Evolutionary conservation across 78 protist species (phyloP).

Genomic region (Dictyostelium firmibasis): DNA sequence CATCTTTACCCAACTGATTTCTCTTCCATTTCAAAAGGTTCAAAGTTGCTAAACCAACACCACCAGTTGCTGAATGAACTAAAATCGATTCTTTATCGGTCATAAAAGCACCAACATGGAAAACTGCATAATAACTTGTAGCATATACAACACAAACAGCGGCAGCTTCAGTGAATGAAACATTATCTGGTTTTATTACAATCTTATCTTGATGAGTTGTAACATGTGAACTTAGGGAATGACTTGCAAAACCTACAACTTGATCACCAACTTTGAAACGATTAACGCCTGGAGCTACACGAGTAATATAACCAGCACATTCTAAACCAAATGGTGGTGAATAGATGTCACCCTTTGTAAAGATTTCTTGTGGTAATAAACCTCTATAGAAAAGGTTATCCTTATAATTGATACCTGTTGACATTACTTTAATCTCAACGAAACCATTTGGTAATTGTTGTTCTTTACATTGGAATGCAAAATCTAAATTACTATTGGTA

Average conservation of each 20-base stretch:
- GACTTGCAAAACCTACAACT: constrained; percentile 58
- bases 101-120: constrained; percentile 64
- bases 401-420: constrained; percentile 70
- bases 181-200: not conserved
- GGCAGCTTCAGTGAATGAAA: constrained; percentile 60
- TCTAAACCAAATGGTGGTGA: constrained; percentile 73
- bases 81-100: constrained; percentile 69
- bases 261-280: constrained; percentile 54
- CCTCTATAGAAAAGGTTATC: constrained; percentile 70
- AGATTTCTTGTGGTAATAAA: constrained; percentile 59
- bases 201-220: constrained; percentile 24
- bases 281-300: constrained; percentile 20
- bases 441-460: not conserved
- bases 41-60: constrained; percentile 92
- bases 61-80: constrained; percentile 90
- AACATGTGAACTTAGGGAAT: constrained; percentile 38
- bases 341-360: constrained; percentile 51
- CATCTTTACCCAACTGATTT: not conserved
- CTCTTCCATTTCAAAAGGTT: constrained; percentile 81
- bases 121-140: constrained; percentile 55
- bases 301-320: constrained; percentile 58
- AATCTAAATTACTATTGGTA: constrained; percentile 23
- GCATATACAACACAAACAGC: constrained; percentile 56
- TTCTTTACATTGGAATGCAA: not conserved
- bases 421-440: constrained; percentile 50